phyloP scores from a whole-genome alignment of 805 yeast genomes.

The Ogataea nonfermentans region DNA sequence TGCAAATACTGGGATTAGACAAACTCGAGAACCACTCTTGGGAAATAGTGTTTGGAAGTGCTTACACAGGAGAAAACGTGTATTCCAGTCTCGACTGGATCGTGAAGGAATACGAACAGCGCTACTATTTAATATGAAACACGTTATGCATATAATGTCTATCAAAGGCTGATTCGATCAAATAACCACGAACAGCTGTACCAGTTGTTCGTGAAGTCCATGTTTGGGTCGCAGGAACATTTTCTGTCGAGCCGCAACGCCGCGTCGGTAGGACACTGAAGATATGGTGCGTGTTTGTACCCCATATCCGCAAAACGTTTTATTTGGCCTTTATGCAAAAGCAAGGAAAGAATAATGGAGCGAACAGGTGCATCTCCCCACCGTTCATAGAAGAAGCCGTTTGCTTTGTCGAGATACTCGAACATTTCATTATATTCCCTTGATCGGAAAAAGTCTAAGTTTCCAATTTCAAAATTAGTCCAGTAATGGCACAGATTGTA shows the following conservation, averaged over 20 bases:
- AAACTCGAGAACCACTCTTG: slow-evolving; percentile 39
- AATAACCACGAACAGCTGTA: slow-evolving; percentile 37
- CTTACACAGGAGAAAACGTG: slow-evolving; percentile 43
- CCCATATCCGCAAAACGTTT: slow-evolving; percentile 80
- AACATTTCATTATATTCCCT: slow-evolving; percentile 64
- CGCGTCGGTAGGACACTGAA: slow-evolving; percentile 71
- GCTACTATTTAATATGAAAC: slow-evolving; percentile 34
- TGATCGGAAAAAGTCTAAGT: slow-evolving; percentile 68
- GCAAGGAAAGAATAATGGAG: slow-evolving; percentile 67
- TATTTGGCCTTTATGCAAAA: slow-evolving; percentile 63
- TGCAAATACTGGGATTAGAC: slow-evolving; percentile 31
- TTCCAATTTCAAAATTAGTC: slow-evolving; percentile 84
- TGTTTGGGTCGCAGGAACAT: slow-evolving; percentile 69
- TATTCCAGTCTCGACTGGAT: slow-evolving; percentile 43
- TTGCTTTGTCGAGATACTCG: slow-evolving; percentile 66
- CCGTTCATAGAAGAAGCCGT: slow-evolving; percentile 85
- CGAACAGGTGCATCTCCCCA: slow-evolving; percentile 93
- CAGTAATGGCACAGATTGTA: slow-evolving; percentile 85
- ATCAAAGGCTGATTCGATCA: slow-evolving; percentile 11
- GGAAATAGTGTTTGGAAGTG: slow-evolving; percentile 46
- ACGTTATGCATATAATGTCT: neutral
- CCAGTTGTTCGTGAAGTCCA: slow-evolving; percentile 64
- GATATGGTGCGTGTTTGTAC: slow-evolving; percentile 75
- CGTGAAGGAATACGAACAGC: slow-evolving; percentile 37
- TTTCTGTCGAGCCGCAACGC: slow-evolving; percentile 49